Evolutionary conservation across 2,329 filamentous ascomycete genomes (phyloP).

Genomic region (Dothidotthia symphoricarpi): DNA sequence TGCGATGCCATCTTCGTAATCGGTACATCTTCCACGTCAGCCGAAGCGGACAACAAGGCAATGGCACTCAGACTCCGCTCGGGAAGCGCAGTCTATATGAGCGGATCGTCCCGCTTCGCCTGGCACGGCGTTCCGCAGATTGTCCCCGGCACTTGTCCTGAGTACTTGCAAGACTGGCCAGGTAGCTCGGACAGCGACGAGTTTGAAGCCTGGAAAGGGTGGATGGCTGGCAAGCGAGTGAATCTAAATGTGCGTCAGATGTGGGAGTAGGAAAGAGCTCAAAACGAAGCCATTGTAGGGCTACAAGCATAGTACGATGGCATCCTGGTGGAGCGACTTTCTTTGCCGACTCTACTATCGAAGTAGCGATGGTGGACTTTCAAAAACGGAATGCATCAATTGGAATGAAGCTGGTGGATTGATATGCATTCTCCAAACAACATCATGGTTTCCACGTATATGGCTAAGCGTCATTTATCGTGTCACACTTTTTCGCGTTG

Average conservation of each 20-base stretch:
- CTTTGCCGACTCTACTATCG: no score
- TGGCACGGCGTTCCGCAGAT: constrained; percentile 97
- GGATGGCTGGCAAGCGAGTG: constrained; percentile 84
- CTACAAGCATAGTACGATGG: no score
- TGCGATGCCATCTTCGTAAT: constrained; percentile 90
- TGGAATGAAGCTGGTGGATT: no score
- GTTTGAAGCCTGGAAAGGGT: constrained; percentile 74
- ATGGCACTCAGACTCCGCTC: constrained; percentile 58
- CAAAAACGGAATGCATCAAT: no score
- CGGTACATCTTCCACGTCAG: constrained; percentile 45
- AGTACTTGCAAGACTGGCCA: constrained; percentile 74
- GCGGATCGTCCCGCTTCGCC: constrained; percentile 73
- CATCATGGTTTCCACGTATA: no score
- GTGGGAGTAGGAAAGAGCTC: constrained; percentile 58
- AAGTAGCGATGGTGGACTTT: no score
- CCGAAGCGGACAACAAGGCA: constrained; percentile 21
- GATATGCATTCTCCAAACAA: no score
- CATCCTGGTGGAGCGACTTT: no score
- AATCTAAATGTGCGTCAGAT: constrained; percentile 94
- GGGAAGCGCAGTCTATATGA: constrained; percentile 91
- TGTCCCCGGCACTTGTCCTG: constrained; percentile 73
- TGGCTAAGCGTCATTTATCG: no score
- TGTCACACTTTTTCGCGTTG: no score
- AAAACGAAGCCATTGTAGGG: no score
- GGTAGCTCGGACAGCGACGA: constrained; percentile 26